These are phyloP conservation scores for Corylus avellana DNA, from an alignment of 306 rosid species.

Conservation along the genomic window DNA sequence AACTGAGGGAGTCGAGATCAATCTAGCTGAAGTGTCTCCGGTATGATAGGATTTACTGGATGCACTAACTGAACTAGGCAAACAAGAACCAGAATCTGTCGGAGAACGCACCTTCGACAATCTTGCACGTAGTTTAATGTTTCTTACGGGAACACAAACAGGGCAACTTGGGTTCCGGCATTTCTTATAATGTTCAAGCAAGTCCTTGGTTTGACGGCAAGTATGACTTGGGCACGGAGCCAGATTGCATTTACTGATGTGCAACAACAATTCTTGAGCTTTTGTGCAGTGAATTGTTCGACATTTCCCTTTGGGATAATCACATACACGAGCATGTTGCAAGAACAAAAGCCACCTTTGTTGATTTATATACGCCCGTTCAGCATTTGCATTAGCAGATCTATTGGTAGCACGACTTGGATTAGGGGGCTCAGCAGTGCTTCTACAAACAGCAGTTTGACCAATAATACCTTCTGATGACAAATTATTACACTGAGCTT, in stretches of 20 bases:
- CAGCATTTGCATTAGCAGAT: constrained; percentile 18
- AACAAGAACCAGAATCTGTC: constrained; percentile 44
- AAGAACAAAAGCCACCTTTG: constrained; percentile 94
- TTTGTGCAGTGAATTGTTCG: constrained; percentile 53
- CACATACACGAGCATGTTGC: constrained; percentile 79
- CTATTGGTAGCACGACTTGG: constrained; percentile 26
- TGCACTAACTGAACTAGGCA: constrained; percentile 56
- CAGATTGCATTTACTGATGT: constrained; percentile 56
- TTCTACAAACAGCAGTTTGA: constrained; percentile 56
- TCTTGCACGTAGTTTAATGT: constrained; percentile 38
- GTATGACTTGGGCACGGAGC: constrained; percentile 53
- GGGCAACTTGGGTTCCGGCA: constrained; percentile 76
- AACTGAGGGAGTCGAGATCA: constrained; percentile 41
- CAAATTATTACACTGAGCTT: constrained; percentile 81
- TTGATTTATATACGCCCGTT: constrained; percentile 58
- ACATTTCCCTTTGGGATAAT: constrained; percentile 83
- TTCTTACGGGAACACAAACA: constrained; percentile 78
- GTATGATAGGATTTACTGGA: constrained; percentile 56
- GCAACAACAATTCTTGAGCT: constrained; percentile 73
- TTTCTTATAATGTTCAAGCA: constrained; percentile 66
- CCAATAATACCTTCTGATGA: constrained; percentile 66
- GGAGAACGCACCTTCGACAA: constrained; percentile 36
- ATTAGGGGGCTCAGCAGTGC: constrained; percentile 45
- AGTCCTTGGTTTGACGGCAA: constrained; percentile 68
- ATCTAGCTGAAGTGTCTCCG: constrained; percentile 40